These are phyloP conservation scores for Amphibolis antarctica DNA, from an alignment of 106 monocot genomes.

Conservation along the genomic window DNA sequence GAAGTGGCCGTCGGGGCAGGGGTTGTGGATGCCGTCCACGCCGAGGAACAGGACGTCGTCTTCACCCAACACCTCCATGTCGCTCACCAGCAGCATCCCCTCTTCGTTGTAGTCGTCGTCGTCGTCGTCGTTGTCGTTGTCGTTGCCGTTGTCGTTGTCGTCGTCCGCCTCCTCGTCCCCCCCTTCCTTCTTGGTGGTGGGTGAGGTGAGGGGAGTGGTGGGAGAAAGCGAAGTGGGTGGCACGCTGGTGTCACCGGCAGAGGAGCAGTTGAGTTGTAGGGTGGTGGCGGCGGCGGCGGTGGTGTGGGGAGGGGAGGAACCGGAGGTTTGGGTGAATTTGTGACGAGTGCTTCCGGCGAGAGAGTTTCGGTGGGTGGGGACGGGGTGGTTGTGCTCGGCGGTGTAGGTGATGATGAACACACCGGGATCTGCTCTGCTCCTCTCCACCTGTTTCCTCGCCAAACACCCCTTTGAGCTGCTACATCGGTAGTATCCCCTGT, in stretches of 20 bases:
- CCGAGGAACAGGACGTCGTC: conserved; percentile 17
- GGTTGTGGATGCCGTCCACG: neutral
- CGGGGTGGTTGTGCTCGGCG: conserved; percentile 73
- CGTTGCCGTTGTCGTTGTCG: conserved; percentile 8
- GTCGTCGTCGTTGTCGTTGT: conserved; percentile 14
- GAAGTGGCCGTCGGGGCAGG: conserved; percentile 4
- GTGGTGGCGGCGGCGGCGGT: neutral
- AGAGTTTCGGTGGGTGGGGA: conserved; percentile 75
- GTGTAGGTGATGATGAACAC: conserved; percentile 70
- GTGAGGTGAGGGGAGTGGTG: conserved; percentile 25
- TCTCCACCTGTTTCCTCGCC: conserved; percentile 83
- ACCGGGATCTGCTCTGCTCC: conserved; percentile 43
- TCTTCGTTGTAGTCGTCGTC: conserved; percentile 19
- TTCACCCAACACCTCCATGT: conserved; percentile 25
- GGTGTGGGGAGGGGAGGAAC: conserved; percentile 2
- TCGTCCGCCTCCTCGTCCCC: conserved; percentile 5
- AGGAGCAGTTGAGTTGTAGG: neutral
- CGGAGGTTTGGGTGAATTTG: conserved; percentile 21
- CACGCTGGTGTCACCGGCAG: neutral
- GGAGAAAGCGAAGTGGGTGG: conserved; percentile 18
- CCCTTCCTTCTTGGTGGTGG: conserved; percentile 5
- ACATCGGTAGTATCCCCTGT: conserved; percentile 86
- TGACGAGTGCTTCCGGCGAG: conserved; percentile 72
- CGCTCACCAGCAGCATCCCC: conserved; percentile 28
- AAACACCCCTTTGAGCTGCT: conserved; percentile 80